Percentiles rank a stretch among this genome's conserved stretches.
These are phyloP conservation scores for Pichia eremophila DNA, from an alignment of 805 yeast genomes.

Conservation along the genomic window DNA sequence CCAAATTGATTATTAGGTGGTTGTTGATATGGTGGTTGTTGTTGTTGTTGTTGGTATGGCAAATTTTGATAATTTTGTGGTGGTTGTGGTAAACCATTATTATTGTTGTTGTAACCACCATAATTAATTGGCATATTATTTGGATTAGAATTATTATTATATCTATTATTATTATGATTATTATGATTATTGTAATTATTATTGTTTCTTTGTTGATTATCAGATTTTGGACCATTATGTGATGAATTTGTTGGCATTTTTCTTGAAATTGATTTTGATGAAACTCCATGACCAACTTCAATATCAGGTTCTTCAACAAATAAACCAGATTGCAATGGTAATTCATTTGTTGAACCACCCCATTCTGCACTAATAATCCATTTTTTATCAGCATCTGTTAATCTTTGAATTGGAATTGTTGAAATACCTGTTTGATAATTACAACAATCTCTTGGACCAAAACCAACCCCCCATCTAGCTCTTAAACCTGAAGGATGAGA, in stretches of 20 bases:
- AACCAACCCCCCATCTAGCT: slow-evolving; percentile 98
- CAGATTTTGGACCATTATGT: slow-evolving; percentile 77
- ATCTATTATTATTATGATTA: background rate
- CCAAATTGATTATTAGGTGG: slow-evolving; percentile 3
- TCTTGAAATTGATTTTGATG: slow-evolving; percentile 83
- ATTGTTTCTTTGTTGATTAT: slow-evolving; percentile 19
- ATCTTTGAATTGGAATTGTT: slow-evolving; percentile 73
- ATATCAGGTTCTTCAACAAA: slow-evolving; percentile 96
- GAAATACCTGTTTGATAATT: slow-evolving; percentile 88
- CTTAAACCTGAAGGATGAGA: slow-evolving; percentile 63
- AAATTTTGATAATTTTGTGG: slow-evolving; percentile 8
- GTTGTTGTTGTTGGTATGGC: slow-evolving; percentile 12
- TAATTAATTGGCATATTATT: slow-evolving; percentile 14
- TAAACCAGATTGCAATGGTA: slow-evolving; percentile 66
- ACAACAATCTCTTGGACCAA: slow-evolving; percentile 97
- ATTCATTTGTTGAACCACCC: slow-evolving; percentile 90
- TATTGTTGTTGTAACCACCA: slow-evolving; percentile 1
- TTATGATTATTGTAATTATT: background rate
- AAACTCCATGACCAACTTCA: slow-evolving; percentile 88
- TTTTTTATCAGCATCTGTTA: slow-evolving; percentile 87
- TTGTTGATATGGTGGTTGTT: slow-evolving; percentile 9
- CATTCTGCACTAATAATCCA: slow-evolving; percentile 90
- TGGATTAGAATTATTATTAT: slow-evolving; percentile 9
- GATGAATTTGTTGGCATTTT: slow-evolving; percentile 89
- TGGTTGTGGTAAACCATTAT: background rate